Base-by-base conservation (phyloP, 2,329 filamentous ascomycete genomes). In the Ophiosphaerella korrae region DNA sequence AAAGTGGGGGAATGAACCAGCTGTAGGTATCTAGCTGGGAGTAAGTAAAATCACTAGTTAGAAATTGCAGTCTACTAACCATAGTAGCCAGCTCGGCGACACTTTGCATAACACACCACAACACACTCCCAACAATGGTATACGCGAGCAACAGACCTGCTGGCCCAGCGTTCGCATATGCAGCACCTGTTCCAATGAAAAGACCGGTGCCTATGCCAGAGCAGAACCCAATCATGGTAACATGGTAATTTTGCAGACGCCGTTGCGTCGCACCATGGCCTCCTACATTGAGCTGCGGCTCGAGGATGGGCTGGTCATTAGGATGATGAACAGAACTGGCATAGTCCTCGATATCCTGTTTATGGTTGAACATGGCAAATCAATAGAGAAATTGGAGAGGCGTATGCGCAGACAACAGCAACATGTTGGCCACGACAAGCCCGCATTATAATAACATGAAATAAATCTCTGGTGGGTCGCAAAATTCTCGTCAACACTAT, bases 21-120 rank as follows among this genome's bases (percentile, higher is more conserved):
- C 79, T 33, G 55, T 62, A 7, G 57, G 57, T 5, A 62, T 58
- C 59, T 58, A 39, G 8, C 18, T 16, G 6, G 12, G 13, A 18
- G 24, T 26, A 26, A 26, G 24, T 26, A 26, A 26, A 26, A 8
- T 26, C 5, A 26, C 5, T 5, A 26, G 24, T 5, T 9, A 1
- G 8, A 32, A 35, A 5, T 3, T 2, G 8, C 7, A 21, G 9
- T 2, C n/a, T 43, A 54, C 58, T 39, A n/a, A 62, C 58, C 35
- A 62, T 48, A 16, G 57, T 77, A 37, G 75, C 80, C 82, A 87
- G 85, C 66, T 87, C 84, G 8, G 84, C 84, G 44, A 85, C 74
- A 52, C 79, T 80, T 62, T 85, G 86, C 77, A 85, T 86, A 63
- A 87, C 81, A 50, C 83, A 73, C 31, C 75, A 84, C 41, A 86